Conservation (phyloP, 1,139 yeast species). For the Magnusiomyces tetraspermus region DNA sequence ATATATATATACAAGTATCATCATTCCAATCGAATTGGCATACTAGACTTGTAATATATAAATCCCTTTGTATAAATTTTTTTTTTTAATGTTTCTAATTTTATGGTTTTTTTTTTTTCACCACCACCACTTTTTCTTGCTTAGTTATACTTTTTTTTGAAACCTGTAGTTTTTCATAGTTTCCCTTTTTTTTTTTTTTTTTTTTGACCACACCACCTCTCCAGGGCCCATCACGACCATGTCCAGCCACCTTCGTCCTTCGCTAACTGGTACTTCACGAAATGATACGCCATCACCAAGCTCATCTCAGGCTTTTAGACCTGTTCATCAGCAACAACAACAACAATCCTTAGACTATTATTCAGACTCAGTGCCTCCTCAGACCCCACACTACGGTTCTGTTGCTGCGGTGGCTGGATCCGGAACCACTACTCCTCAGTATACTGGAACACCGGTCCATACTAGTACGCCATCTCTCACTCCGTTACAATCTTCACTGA, state of each 20-base stretch:
- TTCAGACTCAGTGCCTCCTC: not conserved
- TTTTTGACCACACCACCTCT: not conserved
- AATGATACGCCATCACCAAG: not conserved
- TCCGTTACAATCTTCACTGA: not conserved
- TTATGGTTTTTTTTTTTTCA: not conserved
- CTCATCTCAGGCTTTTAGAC: not conserved
- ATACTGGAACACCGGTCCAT: not conserved
- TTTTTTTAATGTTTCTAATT: not conserved
- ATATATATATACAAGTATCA: too few relatives aligned
- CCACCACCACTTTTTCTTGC: not conserved
- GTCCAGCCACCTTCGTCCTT: not conserved
- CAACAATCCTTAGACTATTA: slow-evolving; percentile 2
- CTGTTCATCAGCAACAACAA: not conserved
- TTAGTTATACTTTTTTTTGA: not conserved
- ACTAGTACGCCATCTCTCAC: not conserved
- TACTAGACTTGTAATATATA: too few relatives aligned
- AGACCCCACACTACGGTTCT: not conserved
- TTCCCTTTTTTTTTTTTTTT: not conserved
- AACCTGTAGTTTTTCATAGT: not conserved
- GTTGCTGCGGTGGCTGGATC: not conserved
- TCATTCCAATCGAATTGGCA: too few relatives aligned
- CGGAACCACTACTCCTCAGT: not conserved
- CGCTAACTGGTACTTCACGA: not conserved
- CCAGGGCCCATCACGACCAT: not conserved
- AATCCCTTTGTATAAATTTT: too few relatives aligned